These are phyloP conservation scores for Magnaporthiopsis incrustans DNA, from an alignment of 2,329 filamentous ascomycete species.

Conservation along the genomic window DNA sequence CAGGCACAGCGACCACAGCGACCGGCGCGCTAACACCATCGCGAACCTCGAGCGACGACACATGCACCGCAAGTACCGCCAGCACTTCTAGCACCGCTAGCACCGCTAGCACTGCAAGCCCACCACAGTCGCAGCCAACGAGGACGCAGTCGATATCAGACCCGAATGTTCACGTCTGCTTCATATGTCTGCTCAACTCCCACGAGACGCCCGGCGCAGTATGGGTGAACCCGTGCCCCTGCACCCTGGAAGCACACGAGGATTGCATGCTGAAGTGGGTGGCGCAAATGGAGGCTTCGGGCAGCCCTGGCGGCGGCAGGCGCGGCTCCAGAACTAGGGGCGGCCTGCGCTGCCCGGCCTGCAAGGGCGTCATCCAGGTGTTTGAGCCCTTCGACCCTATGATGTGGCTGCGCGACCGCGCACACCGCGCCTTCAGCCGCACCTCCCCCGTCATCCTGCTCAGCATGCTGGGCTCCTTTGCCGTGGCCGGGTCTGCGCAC, in stretches of 20 bases:
- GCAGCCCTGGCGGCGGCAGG: constrained; percentile 42
- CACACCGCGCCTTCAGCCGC: constrained; percentile 48
- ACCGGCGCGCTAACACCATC: not conserved
- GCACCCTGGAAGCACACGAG: constrained; percentile 85
- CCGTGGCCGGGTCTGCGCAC: constrained; percentile 41
- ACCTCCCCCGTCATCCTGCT: constrained; percentile 56
- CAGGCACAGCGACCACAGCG: not conserved
- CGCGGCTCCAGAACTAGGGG: constrained; percentile 75
- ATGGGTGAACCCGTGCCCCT: constrained; percentile 88
- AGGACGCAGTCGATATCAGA: constrained; percentile 6
- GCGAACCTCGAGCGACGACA: not conserved
- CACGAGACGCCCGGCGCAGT: constrained; percentile 36
- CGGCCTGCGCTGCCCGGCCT: constrained; percentile 78
- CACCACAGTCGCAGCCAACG: not conserved
- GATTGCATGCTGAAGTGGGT: constrained; percentile 87
- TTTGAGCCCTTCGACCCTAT: constrained; percentile 66
- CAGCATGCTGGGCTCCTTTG: constrained; percentile 45
- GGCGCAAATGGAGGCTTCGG: constrained; percentile 70
- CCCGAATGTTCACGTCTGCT: constrained; percentile 39
- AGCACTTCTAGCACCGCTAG: not conserved
- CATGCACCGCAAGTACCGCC: not conserved
- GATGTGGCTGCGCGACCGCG: constrained; percentile 54
- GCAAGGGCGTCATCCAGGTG: constrained; percentile 73
- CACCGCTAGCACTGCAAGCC: not conserved
- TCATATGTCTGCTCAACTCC: constrained; percentile 55